Evolutionary conservation across 495 filamentous ascomycete genomes (phyloP).

Genomic region (Aspergillus hancockii): DNA sequence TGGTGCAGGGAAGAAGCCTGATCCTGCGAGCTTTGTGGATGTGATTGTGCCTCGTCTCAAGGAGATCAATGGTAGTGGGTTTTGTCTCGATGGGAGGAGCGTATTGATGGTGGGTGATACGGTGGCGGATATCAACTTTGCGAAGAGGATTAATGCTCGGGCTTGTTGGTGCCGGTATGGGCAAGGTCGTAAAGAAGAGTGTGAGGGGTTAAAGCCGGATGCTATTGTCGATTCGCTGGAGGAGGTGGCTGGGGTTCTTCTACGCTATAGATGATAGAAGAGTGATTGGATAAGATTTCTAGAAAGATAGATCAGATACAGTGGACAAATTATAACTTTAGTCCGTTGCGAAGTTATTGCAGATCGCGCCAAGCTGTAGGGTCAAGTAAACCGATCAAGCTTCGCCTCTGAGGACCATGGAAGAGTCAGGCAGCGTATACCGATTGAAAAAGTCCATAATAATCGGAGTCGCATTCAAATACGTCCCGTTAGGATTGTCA

Average conservation of each 20-base stretch:
- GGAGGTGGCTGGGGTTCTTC: not conserved
- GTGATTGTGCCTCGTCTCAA: conserved; percentile 19
- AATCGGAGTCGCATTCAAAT: conserved; percentile 37
- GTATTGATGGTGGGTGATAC: conserved; percentile 29
- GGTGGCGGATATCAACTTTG: conserved; percentile 25
- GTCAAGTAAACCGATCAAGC: too few relatives aligned
- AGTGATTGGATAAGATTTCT: too few relatives aligned
- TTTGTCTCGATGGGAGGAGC: conserved; percentile 2
- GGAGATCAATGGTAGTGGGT: conserved; percentile 5
- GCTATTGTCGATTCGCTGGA: conserved; percentile 20
- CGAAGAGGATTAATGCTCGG: conserved; percentile 21
- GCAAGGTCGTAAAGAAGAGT: conserved; percentile 19
- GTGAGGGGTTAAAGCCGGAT: conserved; percentile 18
- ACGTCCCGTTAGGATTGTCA: conserved; percentile 32
- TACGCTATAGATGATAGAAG: too few relatives aligned
- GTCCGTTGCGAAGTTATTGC: too few relatives aligned
- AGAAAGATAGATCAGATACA: too few relatives aligned
- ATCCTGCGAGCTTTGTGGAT: conserved; percentile 24
- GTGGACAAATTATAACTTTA: too few relatives aligned
- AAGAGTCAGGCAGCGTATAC: not conserved
- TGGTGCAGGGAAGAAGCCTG: conserved; percentile 24
- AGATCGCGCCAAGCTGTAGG: too few relatives aligned
- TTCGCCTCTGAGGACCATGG: too few relatives aligned
- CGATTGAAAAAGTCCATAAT: conserved; percentile 41
- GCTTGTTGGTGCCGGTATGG: conserved; percentile 29